Conservation (phyloP, 2,329 filamentous ascomycete species). For the Penicillium freii region DNA sequence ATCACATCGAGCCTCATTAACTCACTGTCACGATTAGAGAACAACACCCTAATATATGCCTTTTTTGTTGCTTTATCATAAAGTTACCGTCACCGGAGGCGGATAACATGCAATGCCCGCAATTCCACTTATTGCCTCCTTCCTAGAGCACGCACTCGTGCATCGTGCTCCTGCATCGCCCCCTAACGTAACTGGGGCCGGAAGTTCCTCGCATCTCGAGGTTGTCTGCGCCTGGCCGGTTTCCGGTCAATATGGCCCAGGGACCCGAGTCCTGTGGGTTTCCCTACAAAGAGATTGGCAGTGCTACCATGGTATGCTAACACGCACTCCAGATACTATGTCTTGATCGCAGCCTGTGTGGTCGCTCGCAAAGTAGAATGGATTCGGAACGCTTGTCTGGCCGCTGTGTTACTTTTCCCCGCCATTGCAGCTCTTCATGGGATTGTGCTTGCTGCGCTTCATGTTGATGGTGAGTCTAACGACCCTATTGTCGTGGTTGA, state of each 20-base stretch:
- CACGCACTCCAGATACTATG: constrained; percentile 55
- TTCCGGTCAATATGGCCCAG: constrained; percentile 45
- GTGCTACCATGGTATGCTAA: neutral
- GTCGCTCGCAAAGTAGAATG: constrained; percentile 61
- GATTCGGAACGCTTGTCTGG: constrained; percentile 62
- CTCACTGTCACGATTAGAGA: neutral
- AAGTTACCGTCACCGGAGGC: neutral
- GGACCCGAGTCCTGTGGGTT: constrained; percentile 42
- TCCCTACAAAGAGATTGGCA: neutral
- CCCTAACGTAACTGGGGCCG: constrained; percentile 23
- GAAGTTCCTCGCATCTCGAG: constrained; percentile 20
- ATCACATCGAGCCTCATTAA: neutral
- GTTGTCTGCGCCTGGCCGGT: constrained; percentile 47
- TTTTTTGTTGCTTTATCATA: constrained; percentile 1
- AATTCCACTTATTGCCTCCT: constrained; percentile 10
- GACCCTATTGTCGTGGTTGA: neutral
- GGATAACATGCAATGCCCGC: constrained; percentile 23
- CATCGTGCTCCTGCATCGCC: constrained; percentile 14
- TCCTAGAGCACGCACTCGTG: constrained; percentile 13
- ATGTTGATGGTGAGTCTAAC: constrained; percentile 54
- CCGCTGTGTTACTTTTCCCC: constrained; percentile 61
- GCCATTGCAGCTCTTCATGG: constrained; percentile 64
- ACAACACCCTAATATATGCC: constrained; percentile 6
- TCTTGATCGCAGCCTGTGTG: constrained; percentile 62
- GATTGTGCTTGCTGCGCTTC: constrained; percentile 59